phyloP scores from a whole-genome alignment of 768 basidiomycete species.

The Mycena albidolilacea region DNA sequence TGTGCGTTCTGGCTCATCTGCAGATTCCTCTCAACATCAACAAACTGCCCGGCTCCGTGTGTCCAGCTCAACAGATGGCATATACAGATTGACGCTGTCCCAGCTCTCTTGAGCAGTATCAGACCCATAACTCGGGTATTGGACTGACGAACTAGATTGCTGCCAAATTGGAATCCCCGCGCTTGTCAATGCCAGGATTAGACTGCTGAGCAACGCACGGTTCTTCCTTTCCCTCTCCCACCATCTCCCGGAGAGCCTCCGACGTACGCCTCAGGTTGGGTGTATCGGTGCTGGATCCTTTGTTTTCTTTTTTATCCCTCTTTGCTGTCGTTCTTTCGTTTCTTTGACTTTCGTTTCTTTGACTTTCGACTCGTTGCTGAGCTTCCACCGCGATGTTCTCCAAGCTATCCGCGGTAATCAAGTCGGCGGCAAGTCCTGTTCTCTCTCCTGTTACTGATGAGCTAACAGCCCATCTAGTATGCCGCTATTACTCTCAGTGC shows the following conservation, averaged over 20 bases:
- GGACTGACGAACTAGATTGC: too few species aligned
- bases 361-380: neutral
- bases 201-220: constrained; percentile 6
- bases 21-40: too few species aligned
- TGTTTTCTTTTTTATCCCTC: neutral
- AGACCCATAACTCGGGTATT: too few species aligned
- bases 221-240: constrained; percentile 27
- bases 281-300: constrained; percentile 36
- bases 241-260: constrained; percentile 18
- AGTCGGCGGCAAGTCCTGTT: constrained; percentile 23
- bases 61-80: too few species aligned
- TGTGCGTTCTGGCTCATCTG: too few species aligned
- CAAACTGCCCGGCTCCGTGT: too few species aligned
- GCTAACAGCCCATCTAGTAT: constrained; percentile 45
- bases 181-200: too few species aligned
- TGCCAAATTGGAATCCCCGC: too few species aligned
- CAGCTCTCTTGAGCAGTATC: too few species aligned
- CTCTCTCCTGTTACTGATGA: neutral
- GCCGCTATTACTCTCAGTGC: constrained; percentile 54
- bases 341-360: constrained; percentile 9
- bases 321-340: constrained; percentile 1
- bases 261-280: constrained; percentile 32
- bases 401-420: constrained; percentile 11
- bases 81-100: too few species aligned
- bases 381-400: constrained; percentile 21